Conservation (phyloP, 2,329 filamentous ascomycete species). For the Sclerotinia borealis region DNA sequence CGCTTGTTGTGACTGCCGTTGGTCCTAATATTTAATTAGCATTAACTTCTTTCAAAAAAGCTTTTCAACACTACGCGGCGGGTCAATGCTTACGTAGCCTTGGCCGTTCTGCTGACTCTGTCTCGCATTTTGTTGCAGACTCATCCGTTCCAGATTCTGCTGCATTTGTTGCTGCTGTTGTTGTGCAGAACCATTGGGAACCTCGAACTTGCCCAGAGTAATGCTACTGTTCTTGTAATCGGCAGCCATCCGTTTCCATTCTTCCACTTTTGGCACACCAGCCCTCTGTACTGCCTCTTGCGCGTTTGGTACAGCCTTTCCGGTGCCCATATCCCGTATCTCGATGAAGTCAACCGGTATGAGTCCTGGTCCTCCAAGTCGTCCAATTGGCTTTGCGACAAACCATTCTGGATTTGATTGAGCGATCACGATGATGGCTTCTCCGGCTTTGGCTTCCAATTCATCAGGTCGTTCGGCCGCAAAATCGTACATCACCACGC, state of each 20-base stretch:
- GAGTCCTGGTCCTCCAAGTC: slow-evolving; percentile 88
- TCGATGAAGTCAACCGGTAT: slow-evolving; percentile 97
- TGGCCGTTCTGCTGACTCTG: slow-evolving; percentile 45
- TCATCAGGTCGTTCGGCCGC: slow-evolving; percentile 93
- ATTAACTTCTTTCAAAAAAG: too few relatives aligned
- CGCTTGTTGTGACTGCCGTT: slow-evolving; percentile 27
- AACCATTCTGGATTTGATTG: slow-evolving; percentile 99
- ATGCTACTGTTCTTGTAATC: slow-evolving; percentile 99
- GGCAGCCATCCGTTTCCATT: slow-evolving; percentile 99
- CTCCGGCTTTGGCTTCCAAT: slow-evolving; percentile 86
- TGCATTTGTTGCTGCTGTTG: slow-evolving; percentile 58
- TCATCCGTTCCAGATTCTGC: slow-evolving; percentile 72
- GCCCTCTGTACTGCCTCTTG: slow-evolving; percentile 80
- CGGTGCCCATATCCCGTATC: slow-evolving; percentile 87
- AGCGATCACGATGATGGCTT: slow-evolving; percentile 96
- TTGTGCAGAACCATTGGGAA: slow-evolving; percentile 43
- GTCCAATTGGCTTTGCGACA: slow-evolving; percentile 96
- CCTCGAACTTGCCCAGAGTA: slow-evolving; percentile 83
- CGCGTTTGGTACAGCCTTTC: slow-evolving; percentile 73
- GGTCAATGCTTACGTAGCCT: slow-evolving; percentile 38
- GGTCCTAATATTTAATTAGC: slow-evolving; percentile 17
- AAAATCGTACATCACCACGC: slow-evolving; percentile 96
- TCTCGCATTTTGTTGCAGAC: slow-evolving; percentile 52
- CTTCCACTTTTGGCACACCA: slow-evolving; percentile 89
- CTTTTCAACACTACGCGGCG: neutral